Conservation (phyloP, 2,329 filamentous ascomycete species). For the Davidsoniella virescens region DNA sequence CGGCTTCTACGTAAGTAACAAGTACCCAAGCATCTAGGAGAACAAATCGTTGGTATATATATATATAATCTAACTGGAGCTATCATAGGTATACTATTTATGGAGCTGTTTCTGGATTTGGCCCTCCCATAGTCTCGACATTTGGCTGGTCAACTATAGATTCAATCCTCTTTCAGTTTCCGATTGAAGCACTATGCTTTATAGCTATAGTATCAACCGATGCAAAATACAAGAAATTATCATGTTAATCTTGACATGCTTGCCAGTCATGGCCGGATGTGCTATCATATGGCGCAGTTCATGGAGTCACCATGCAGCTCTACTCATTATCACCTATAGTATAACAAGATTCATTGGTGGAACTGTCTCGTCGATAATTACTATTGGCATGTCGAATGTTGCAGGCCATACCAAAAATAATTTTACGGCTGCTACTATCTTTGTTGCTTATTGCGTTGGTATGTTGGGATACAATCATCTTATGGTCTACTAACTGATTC, state of each 20-base stretch:
- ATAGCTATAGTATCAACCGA: constrained; percentile 50
- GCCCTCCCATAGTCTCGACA: constrained; percentile 54
- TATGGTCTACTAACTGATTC: background rate
- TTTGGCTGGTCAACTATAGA: constrained; percentile 50
- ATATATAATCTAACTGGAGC: no score
- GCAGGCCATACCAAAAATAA: constrained; percentile 66
- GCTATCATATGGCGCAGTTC: constrained; percentile 55
- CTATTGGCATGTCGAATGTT: constrained; percentile 46
- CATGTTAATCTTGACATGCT: constrained; percentile 47
- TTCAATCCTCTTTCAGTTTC: constrained; percentile 59
- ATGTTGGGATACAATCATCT: constrained; percentile 17
- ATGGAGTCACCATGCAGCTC: constrained; percentile 47
- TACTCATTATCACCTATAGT: constrained; percentile 54
- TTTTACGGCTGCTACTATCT: constrained; percentile 57
- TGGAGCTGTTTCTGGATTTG: constrained; percentile 54
- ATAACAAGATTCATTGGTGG: constrained; percentile 59
- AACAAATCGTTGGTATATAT: constrained; percentile 20
- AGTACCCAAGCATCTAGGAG: background rate
- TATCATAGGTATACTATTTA: constrained; percentile 40
- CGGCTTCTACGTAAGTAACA: constrained; percentile 37
- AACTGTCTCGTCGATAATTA: constrained; percentile 44
- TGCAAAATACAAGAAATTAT: constrained; percentile 42
- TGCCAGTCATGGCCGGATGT: constrained; percentile 61
- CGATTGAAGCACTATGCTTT: constrained; percentile 52
- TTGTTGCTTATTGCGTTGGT: constrained; percentile 55